These are phyloP conservation scores for Nemania bipapillata DNA, from an alignment of 2,329 filamentous ascomycete genomes.

Conservation along the genomic window DNA sequence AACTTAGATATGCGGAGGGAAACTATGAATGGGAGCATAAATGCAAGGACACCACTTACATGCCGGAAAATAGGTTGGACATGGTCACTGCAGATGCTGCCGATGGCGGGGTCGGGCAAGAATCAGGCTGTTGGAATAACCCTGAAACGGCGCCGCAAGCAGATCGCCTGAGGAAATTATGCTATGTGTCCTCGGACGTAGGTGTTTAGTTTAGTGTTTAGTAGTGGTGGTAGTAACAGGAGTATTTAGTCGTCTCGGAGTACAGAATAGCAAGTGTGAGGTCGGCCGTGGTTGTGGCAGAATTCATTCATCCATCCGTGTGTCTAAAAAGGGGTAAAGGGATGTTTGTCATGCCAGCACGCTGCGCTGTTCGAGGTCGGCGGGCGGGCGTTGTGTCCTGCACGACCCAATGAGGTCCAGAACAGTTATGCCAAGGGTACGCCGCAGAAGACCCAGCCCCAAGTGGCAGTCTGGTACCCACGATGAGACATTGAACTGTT, in stretches of 20 bases:
- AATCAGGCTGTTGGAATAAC: slow-evolving; percentile 29
- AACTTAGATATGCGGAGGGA: neutral
- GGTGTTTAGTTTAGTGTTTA: too few species aligned
- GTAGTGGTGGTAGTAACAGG: too few species aligned
- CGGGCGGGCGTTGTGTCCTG: slow-evolving; percentile 1
- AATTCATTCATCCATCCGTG: slow-evolving; percentile 12
- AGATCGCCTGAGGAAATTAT: slow-evolving; percentile 29
- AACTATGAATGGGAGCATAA: slow-evolving; percentile 7
- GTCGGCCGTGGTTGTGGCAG: slow-evolving; percentile 22
- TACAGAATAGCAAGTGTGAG: slow-evolving; percentile 1
- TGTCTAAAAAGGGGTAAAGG: slow-evolving; percentile 41
- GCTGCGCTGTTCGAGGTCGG: slow-evolving; percentile 40
- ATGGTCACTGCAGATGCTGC: slow-evolving; percentile 54
- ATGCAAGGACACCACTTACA: slow-evolving; percentile 58
- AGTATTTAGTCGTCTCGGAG: slow-evolving; percentile 21
- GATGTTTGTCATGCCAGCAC: slow-evolving; percentile 37
- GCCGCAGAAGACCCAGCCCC: slow-evolving; percentile 4
- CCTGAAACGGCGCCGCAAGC: slow-evolving; percentile 25
- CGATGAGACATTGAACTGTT: neutral
- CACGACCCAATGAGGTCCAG: slow-evolving; percentile 29
- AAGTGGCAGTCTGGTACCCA: neutral
- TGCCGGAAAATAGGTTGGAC: slow-evolving; percentile 71
- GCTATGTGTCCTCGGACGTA: slow-evolving; percentile 18
- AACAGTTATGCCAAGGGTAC: neutral
- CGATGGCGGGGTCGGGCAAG: slow-evolving; percentile 41